A percentile compares a stretch with the other conserved stretches of the same genome.
Evolutionary conservation across 31 red algal species (phyloP).

Genomic region (Odonthalia washingtoniensis): DNA sequence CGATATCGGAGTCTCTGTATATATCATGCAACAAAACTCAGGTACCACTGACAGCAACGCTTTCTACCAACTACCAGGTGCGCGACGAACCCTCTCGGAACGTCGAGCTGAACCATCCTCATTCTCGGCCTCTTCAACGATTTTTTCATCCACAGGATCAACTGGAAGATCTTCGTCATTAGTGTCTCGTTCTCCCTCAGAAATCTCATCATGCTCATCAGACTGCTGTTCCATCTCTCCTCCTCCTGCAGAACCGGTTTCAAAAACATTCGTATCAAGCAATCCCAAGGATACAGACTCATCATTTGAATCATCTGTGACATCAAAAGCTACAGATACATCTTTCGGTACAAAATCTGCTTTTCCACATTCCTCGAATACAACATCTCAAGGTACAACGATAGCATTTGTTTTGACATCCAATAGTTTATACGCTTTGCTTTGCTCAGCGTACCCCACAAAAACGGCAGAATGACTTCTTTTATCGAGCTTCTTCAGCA

Average conservation of each 20-base stretch:
- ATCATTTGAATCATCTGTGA: background rate
- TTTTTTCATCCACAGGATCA: background rate
- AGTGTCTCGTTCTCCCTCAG: background rate
- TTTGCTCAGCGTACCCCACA: slow-evolving; percentile 31
- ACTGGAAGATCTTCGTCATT: background rate
- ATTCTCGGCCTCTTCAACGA: background rate
- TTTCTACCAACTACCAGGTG: background rate
- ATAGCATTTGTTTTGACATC: slow-evolving; percentile 9
- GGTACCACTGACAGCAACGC: background rate
- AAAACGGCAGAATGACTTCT: slow-evolving; percentile 17
- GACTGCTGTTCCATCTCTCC: background rate
- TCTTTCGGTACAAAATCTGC: slow-evolving; percentile 1
- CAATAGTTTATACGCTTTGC: slow-evolving; percentile 45
- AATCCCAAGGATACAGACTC: background rate
- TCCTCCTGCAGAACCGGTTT: background rate
- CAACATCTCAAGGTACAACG: slow-evolving; percentile 39
- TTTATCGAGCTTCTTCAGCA: slow-evolving; percentile 43
- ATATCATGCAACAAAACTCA: background rate
- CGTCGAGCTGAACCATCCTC: background rate
- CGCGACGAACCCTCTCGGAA: background rate
- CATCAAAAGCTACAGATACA: background rate
- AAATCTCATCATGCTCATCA: background rate
- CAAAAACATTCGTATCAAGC: slow-evolving; percentile 26
- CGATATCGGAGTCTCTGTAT: background rate
- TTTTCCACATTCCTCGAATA: background rate